Conservation (phyloP, 257 asterid genomes). For the Lantana camara region DNA sequence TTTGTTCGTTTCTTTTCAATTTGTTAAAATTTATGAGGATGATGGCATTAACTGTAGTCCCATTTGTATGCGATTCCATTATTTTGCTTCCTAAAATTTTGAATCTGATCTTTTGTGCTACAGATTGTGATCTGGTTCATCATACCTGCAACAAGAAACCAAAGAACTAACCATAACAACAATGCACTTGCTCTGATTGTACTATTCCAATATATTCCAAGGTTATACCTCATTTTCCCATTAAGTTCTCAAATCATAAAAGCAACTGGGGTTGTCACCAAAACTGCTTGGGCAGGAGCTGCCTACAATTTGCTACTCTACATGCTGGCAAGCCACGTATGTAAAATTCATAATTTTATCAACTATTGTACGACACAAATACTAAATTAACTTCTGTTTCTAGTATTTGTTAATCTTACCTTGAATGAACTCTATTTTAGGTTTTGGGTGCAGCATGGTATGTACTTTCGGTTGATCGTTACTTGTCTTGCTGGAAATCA, state of each 20-base stretch:
- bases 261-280: conserved; percentile 97
- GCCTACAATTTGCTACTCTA: conserved; percentile 90
- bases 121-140: conserved; percentile 93
- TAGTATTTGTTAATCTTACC: neutral
- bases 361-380: too few species aligned
- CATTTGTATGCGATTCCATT: neutral
- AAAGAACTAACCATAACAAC: conserved; percentile 65
- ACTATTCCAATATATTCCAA: conserved; percentile 84
- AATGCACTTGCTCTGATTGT: conserved; percentile 96
- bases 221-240: conserved; percentile 93
- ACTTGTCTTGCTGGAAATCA: conserved; percentile 90
- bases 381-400: neutral
- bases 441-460: conserved; percentile 98
- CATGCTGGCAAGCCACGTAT: conserved; percentile 97
- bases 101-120: conserved; percentile 24
- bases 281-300: conserved; percentile 99
- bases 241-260: conserved; percentile 90
- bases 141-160: conserved; percentile 80
- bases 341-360: conserved; percentile 38
- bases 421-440: conserved; percentile 30
- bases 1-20: neutral
- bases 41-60: neutral
- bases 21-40: conserved; percentile 14
- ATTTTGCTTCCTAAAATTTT: conserved; percentile 15
- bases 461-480: conserved; percentile 82